Percentiles rank a stretch among this genome's conserved stretches.
phyloP scores from a whole-genome alignment of 805 yeast species.

The Monosporozyma yasuniensis region DNA sequence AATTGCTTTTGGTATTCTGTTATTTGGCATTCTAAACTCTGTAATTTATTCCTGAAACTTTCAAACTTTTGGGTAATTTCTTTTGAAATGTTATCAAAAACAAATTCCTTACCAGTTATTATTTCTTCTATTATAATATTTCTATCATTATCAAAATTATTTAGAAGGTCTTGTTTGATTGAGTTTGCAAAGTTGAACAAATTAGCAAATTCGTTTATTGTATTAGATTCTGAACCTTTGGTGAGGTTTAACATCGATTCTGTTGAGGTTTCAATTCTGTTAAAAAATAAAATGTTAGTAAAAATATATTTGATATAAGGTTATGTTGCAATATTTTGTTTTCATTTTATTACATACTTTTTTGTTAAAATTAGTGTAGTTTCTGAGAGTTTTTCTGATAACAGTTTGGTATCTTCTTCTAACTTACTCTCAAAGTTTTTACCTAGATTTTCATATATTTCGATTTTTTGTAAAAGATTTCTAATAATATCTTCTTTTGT shows the following conservation, averaged over 20 bases:
- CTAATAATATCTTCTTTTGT: background rate
- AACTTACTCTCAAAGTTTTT: background rate
- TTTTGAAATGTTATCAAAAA: background rate
- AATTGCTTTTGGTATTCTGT: slow-evolving; percentile 9
- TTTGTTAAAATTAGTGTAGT: background rate
- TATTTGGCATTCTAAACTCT: background rate
- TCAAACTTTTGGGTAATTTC: background rate
- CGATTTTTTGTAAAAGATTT: background rate
- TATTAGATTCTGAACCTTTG: background rate
- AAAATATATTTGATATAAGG: no score
- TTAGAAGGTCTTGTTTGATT: background rate
- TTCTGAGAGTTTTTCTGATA: background rate
- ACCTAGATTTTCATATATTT: background rate
- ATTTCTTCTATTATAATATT: background rate
- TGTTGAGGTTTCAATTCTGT: background rate
- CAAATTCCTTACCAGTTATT: background rate
- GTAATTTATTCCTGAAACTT: background rate
- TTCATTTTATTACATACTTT: background rate
- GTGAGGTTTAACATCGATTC: background rate
- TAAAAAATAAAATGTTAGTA: background rate
- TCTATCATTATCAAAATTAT: background rate
- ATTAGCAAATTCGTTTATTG: background rate
- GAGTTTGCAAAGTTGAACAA: background rate
- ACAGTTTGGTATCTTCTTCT: background rate
- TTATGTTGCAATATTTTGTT: no score